Base-by-base conservation (phyloP, 1,139 yeast genomes). In the Petasospora rhodanensis region DNA sequence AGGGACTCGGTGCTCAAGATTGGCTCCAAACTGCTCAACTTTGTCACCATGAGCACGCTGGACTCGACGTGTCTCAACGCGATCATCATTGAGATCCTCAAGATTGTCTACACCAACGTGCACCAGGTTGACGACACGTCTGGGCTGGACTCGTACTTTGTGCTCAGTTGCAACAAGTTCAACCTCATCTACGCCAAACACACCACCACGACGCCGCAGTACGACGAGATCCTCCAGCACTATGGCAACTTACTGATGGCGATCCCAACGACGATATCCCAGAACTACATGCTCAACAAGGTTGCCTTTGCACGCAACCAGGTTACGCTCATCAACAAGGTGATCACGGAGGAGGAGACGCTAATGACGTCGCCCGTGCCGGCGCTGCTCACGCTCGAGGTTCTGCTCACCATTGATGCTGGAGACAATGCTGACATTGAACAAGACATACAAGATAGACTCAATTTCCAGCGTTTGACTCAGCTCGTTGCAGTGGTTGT, bases 111-210 rank as follows among this genome's bases (percentile, higher is more conserved):
- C 28, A 34, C 51, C 1, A 45, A 30, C 18, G 35, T 49, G 7
- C 52, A 51, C 25, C 49, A 46, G 22, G 37, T 40, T n/a, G 47
- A 37, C 12, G 44, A 38, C 12, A 43, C 46, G 6, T 18, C 42
- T 5, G 52, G 52, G 0, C 37, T 49, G 10, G 55, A 51, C 29
- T 43, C 51, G 15, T 38, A 43, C 1, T 48, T 37, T 26, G 54
- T 51, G 2, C 33, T 51, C 18, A 45, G 53, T 28, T 51, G 52
- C 24, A 51, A 51, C 34, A 51, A 48, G 27, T 49, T 48, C 25
- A 48, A 46, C 29, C 18, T 46, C 7, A 27, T 40, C 11, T 51
- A 49, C 26, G 34, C 43, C 2, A 43, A 45, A 21, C 34, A 28
- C 13, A 9, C 30, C 4, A 23, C 23, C 4, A 36, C 46, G 7